These are phyloP conservation scores for Takashimella tepidaria DNA, from an alignment of 1,284 basidiomycete species.

Conservation along the genomic window DNA sequence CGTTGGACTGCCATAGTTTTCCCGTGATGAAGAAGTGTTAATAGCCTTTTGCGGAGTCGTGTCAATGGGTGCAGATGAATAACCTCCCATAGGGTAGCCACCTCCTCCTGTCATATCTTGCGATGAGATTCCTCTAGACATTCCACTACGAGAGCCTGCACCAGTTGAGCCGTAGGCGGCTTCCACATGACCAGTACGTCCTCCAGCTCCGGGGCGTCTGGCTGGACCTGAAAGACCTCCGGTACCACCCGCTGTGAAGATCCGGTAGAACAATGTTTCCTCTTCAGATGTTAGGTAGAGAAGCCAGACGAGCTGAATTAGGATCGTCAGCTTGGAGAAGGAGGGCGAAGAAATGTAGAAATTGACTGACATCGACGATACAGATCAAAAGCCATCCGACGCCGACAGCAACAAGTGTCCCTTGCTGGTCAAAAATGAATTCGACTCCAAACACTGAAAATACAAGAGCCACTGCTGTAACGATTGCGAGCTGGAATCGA, in stretches of 20 bases:
- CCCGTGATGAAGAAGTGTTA: background rate
- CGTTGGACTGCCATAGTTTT: conserved; percentile 5
- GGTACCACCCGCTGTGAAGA: conserved; percentile 81
- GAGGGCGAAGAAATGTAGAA: conserved; percentile 1
- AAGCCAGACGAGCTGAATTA: conserved; percentile 76
- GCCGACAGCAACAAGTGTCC: conserved; percentile 67
- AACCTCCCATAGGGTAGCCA: conserved; percentile 23
- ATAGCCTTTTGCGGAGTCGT: conserved; percentile 26
- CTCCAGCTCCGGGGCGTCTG: background rate
- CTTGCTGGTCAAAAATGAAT: conserved; percentile 3
- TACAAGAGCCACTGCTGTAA: conserved; percentile 78
- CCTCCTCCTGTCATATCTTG: conserved; percentile 23
- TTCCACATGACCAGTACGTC: background rate
- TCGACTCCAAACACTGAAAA: conserved; percentile 55
- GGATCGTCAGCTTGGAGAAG: conserved; percentile 1
- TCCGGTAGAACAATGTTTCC: conserved; percentile 71
- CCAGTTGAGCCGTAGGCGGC: background rate
- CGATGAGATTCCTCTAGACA: conserved; percentile 23
- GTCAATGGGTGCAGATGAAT: conserved; percentile 27
- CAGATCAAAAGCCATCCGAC: conserved; percentile 91
- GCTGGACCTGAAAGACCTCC: conserved; percentile 73
- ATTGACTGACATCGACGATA: conserved; percentile 59
- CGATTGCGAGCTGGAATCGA: conserved; percentile 69
- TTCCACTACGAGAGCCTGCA: conserved; percentile 10
- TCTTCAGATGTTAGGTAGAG: conserved; percentile 95